phyloP scores from a whole-genome alignment of 345 rosid species.

The Dimocarpus longan region DNA sequence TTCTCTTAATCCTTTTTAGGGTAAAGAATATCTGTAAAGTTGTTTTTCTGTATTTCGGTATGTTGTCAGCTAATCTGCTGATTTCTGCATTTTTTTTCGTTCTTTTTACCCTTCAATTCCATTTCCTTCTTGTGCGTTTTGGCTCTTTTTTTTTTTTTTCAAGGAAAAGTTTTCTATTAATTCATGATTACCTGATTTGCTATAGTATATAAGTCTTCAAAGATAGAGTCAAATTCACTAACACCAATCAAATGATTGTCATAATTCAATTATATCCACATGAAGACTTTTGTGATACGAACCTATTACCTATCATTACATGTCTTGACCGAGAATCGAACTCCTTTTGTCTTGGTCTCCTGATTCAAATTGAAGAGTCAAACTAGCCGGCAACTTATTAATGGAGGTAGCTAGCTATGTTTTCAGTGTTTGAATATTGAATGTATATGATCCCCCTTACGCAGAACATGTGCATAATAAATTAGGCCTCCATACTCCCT shows the following conservation, averaged over 20 bases:
- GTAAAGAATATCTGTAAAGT: too few relatives aligned
- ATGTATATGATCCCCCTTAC: too few relatives aligned
- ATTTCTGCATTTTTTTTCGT: neutral
- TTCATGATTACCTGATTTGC: neutral
- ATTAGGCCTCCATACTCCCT: neutral
- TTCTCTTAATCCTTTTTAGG: too few relatives aligned
- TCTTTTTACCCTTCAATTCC: too few relatives aligned
- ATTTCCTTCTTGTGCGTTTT: neutral
- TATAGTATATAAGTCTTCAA: neutral
- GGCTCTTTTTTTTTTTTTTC: too few relatives aligned
- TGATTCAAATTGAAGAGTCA: neutral
- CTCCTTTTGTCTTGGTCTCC: neutral
- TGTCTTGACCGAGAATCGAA: neutral
- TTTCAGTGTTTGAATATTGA: neutral
- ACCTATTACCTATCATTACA: neutral
- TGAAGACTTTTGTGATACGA: neutral
- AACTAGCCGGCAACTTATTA: constrained; percentile 2
- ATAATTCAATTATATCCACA: neutral
- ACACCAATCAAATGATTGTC: neutral
- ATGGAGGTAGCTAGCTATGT: constrained; percentile 4
- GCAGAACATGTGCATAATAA: neutral
- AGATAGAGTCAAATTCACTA: neutral
- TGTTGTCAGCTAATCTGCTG: too few relatives aligned
- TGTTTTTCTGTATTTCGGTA: too few relatives aligned
- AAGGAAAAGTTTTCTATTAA: neutral